phyloP scores from a whole-genome alignment of 345 rosid species.

The Laguncularia racemosa region DNA sequence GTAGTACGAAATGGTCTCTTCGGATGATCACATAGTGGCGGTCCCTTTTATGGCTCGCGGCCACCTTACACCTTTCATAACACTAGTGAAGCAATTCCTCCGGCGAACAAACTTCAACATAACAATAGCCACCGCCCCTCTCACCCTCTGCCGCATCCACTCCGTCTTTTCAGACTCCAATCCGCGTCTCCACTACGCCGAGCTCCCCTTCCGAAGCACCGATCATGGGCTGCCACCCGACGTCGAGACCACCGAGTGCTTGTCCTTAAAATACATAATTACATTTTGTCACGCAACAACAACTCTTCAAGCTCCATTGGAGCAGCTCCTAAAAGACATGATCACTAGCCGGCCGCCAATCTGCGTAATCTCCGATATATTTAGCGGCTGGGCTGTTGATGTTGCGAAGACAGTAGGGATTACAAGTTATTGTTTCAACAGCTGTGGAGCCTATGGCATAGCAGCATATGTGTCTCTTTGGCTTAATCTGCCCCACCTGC shows the following conservation, averaged over 20 bases:
- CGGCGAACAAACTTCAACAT: constrained; percentile 23
- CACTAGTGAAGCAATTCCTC: constrained; percentile 11
- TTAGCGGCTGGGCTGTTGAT: constrained; percentile 37
- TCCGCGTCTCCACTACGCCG: constrained; percentile 14
- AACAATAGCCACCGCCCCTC: constrained; percentile 38
- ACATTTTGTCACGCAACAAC: constrained; percentile 10
- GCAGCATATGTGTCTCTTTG: constrained; percentile 33
- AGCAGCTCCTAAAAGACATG: constrained; percentile 13
- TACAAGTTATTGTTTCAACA: constrained; percentile 19
- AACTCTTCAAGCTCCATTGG: constrained; percentile 20
- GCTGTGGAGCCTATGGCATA: constrained; percentile 36
- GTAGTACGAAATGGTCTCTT: too few species aligned
- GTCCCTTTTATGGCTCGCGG: constrained; percentile 46
- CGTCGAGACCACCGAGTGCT: constrained; percentile 33
- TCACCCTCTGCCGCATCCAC: constrained; percentile 26
- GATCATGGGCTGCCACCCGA: constrained; percentile 36
- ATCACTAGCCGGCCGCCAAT: constrained; percentile 21
- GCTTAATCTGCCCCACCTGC: constrained; percentile 41
- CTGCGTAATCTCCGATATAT: constrained; percentile 33
- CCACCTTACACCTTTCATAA: constrained; percentile 49
- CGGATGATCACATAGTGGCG: constrained; percentile 26
- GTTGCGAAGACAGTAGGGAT: constrained; percentile 25
- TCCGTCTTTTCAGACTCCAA: constrained; percentile 14
- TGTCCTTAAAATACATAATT: constrained; percentile 17
- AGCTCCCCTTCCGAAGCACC: constrained; percentile 26